Conservation (phyloP, 2,329 filamentous ascomycete species). For the Cladosporium velox region DNA sequence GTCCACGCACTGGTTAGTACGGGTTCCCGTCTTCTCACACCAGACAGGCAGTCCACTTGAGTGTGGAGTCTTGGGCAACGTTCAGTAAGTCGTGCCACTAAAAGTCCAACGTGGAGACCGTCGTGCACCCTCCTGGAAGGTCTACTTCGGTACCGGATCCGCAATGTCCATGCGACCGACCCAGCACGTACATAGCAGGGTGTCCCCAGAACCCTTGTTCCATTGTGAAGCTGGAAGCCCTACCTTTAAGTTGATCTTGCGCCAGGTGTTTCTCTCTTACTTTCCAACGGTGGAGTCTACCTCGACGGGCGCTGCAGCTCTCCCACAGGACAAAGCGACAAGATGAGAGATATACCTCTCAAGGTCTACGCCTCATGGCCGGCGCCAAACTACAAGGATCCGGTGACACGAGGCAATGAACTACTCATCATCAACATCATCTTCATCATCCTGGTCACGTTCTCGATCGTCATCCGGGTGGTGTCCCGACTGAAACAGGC, state of each 20-base stretch:
- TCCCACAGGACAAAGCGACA: not conserved
- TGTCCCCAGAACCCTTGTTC: slow-evolving; percentile 2
- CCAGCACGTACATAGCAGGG: not conserved
- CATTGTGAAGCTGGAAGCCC: not conserved
- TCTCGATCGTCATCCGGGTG: slow-evolving; percentile 41
- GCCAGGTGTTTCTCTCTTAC: not conserved
- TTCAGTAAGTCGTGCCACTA: not conserved
- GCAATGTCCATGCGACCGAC: not conserved
- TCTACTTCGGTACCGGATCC: not conserved
- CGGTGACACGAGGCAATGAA: slow-evolving; percentile 42
- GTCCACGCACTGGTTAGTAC: not conserved
- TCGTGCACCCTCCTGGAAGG: not conserved
- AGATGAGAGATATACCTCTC: slow-evolving; percentile 25
- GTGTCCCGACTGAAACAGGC: slow-evolving; percentile 45
- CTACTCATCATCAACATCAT: slow-evolving; percentile 44
- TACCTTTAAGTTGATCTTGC: not conserved
- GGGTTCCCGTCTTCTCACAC: not conserved
- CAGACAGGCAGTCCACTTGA: not conserved
- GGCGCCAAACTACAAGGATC: slow-evolving; percentile 45
- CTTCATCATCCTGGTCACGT: slow-evolving; percentile 41
- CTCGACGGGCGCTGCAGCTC: not conserved
- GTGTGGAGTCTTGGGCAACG: not conserved
- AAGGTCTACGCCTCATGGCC: slow-evolving; percentile 43
- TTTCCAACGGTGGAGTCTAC: not conserved
- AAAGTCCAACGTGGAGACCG: not conserved